Conservation (phyloP, 2,329 filamentous ascomycete genomes). For the Clathrospora elynae region DNA sequence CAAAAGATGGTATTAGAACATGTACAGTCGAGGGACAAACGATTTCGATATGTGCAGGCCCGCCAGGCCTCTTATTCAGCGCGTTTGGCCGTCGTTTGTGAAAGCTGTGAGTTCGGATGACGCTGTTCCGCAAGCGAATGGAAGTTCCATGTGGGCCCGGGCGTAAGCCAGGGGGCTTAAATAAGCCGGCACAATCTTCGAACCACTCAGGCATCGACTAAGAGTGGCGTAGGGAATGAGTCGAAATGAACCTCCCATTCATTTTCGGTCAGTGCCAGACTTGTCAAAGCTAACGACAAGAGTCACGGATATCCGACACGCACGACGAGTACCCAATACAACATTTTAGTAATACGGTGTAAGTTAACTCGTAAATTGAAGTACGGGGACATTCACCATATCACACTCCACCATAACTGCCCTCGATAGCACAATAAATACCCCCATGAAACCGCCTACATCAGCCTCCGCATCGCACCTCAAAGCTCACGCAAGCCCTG, state of each 20-base stretch:
- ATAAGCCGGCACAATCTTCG: conserved; percentile 3
- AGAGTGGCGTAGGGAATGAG: conserved; percentile 28
- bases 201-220: conserved; percentile 12
- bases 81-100: conserved; percentile 20
- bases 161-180: conserved; percentile 23
- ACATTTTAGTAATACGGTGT: too few relatives aligned
- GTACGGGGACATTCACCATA: too few relatives aligned
- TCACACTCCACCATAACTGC: too few relatives aligned
- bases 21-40: background rate
- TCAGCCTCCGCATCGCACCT: background rate
- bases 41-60: conserved; percentile 14
- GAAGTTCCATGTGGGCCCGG: conserved; percentile 23
- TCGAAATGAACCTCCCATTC: conserved; percentile 31
- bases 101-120: conserved; percentile 32
- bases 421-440: too few relatives aligned
- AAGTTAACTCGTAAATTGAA: too few relatives aligned
- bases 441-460: too few relatives aligned
- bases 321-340: too few relatives aligned
- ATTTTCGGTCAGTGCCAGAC: too few relatives aligned
- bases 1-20: background rate
- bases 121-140: conserved; percentile 37
- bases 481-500: conserved; percentile 54
- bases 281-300: too few relatives aligned
- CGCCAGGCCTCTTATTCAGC: conserved; percentile 24
- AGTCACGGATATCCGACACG: too few relatives aligned